Evolutionary conservation across 2,329 filamentous ascomycete genomes (phyloP), one percentile per base, ranked within the genome.

Genomic region (Monosporascus sp.): DNA sequence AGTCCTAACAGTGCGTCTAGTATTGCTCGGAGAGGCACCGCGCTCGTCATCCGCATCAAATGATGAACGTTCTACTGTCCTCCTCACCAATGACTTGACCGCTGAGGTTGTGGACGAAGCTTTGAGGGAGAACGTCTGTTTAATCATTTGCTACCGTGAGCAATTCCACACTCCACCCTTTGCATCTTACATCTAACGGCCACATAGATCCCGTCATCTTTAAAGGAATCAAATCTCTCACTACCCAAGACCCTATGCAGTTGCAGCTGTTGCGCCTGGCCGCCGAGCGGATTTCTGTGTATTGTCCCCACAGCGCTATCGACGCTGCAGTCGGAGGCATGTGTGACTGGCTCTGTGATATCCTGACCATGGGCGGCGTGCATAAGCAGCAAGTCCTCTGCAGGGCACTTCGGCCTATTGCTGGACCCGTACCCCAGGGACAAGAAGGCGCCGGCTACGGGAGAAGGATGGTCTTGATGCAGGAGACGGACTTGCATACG

Each of bases 261-360:
- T 82, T 86, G 44, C 90, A 90, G 7, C 82, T 99, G 34, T 79
- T 99, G 4, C 83, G 87, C 45, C 81, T 99, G 14, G 88, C 87
- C 47, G 88, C 90, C 58, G 85, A 89, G 69, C 92, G 93, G 37
- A 91, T 99, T 64, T 95, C 91, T 59, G 91, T 99, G 53, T 99
- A 97, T 76, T 91, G 88, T 60, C 94, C 94, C 0, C 94, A 99
- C 73, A 99, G 94, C 0, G 93, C 94, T 16, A 84, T 97, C 44
- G 94, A 99, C 71, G 91, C 91, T 40, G 90, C 90, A 1, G 83
- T 85, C 1, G 84, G 86, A 19, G 94, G 94, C 4, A 83, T 99
- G 61, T 95, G 92, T 66, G 90, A 96, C 69, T 99, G 93, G 93
- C 85, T 99, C 9, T 91, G 90, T 56, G 88, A 95, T 66, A 86